Conservation (phyloP, 2,329 filamentous ascomycete genomes). For the Sclerotinia borealis region DNA sequence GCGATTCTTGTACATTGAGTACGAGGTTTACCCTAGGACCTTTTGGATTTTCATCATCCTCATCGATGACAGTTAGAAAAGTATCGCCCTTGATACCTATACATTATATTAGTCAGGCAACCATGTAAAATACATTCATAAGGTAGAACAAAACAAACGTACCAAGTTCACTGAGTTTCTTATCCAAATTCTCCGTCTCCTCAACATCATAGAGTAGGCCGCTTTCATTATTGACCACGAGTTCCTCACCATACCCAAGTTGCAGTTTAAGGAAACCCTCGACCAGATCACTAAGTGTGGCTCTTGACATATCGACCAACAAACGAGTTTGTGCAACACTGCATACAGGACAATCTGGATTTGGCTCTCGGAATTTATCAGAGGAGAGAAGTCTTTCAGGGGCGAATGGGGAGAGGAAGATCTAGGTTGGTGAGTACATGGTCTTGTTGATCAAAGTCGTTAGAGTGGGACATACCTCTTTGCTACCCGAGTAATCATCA, state of each 20-base stretch:
- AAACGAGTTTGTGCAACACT: slow-evolving; percentile 64
- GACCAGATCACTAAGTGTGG: slow-evolving; percentile 75
- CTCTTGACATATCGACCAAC: slow-evolving; percentile 60
- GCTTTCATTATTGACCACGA: slow-evolving; percentile 68
- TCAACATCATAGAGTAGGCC: slow-evolving; percentile 86
- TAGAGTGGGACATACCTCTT: slow-evolving; percentile 51
- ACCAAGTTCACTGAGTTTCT: slow-evolving; percentile 73
- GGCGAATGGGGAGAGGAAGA: slow-evolving; percentile 71
- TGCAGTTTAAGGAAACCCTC: slow-evolving; percentile 63
- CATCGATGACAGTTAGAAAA: slow-evolving; percentile 79
- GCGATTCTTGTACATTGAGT: slow-evolving; percentile 61
- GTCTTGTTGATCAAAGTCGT: not conserved
- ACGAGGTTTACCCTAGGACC: slow-evolving; percentile 78
- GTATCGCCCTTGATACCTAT: slow-evolving; percentile 62
- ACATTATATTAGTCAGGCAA: not conserved
- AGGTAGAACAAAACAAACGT: slow-evolving; percentile 24
- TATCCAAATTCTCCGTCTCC: slow-evolving; percentile 76
- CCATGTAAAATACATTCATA: not conserved
- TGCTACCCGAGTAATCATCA: slow-evolving; percentile 62
- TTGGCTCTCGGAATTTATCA: slow-evolving; percentile 56
- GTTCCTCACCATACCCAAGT: slow-evolving; percentile 74
- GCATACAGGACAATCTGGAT: slow-evolving; percentile 79
- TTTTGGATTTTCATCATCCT: slow-evolving; percentile 65
- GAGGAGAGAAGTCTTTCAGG: slow-evolving; percentile 52
- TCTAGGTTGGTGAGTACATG: slow-evolving; percentile 35